Evolutionary conservation across 2,329 filamentous ascomycete species (phyloP).

Genomic region (Talaromyces islandicus): DNA sequence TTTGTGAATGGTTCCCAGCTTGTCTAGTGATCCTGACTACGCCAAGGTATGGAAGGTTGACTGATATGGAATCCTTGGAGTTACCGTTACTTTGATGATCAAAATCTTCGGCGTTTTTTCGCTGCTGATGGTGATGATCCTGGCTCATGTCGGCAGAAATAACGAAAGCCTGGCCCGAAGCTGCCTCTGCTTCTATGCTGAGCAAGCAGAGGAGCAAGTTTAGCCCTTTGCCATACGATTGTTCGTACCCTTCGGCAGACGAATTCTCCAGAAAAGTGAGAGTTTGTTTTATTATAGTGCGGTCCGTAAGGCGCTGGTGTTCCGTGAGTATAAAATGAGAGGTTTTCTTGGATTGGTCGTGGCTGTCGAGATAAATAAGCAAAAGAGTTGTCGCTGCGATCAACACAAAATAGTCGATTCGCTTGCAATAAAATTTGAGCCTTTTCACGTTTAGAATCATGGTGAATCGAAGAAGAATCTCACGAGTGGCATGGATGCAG

Average conservation of each 20-base stretch:
- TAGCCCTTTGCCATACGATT: constrained; percentile 1
- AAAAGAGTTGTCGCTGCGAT: constrained; percentile 3
- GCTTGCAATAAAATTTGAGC: background rate
- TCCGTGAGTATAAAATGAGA: background rate
- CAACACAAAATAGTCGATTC: constrained; percentile 2
- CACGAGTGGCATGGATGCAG: background rate
- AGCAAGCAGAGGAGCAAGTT: constrained; percentile 2
- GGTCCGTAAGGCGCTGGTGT: background rate
- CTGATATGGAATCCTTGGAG: background rate
- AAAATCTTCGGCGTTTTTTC: background rate
- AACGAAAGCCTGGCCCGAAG: background rate
- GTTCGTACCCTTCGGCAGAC: background rate
- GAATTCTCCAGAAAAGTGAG: background rate
- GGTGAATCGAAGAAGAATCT: constrained; percentile 3
- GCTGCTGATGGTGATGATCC: background rate
- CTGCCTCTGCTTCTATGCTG: constrained; percentile 2
- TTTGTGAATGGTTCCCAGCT: background rate
- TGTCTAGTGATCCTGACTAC: background rate
- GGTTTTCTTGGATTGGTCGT: background rate
- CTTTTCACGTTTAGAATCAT: background rate
- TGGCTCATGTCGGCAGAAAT: background rate
- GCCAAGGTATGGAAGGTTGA: constrained; percentile 4
- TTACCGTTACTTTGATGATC: background rate
- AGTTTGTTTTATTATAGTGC: background rate
- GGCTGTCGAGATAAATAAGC: background rate